phyloP scores from a whole-genome alignment of 495 filamentous ascomycete genomes.

The Pyronema omphalodes region DNA sequence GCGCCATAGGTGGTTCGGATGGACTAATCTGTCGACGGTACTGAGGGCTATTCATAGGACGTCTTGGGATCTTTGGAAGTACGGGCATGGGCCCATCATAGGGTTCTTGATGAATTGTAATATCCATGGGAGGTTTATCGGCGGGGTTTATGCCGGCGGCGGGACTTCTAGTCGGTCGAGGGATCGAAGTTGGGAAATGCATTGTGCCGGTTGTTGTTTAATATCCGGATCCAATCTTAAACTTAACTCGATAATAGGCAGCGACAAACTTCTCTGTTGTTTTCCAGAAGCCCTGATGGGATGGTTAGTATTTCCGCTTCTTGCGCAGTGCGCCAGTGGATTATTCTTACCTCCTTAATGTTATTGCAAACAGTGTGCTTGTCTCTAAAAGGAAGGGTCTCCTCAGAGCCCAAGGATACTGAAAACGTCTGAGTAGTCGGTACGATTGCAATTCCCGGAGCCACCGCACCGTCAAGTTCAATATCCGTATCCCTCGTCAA shows the following conservation, averaged over 20 bases:
- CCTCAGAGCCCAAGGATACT: neutral
- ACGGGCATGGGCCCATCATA: neutral
- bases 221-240: neutral
- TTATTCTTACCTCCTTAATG: neutral
- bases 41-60: neutral
- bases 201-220: neutral
- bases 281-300: neutral
- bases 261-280: neutral
- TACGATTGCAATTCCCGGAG: neutral
- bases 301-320: neutral
- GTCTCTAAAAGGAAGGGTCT: neutral
- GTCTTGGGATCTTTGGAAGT: neutral
- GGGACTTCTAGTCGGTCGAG: constrained; percentile 12
- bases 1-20: neutral
- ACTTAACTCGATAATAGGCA: neutral
- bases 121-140: neutral
- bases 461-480: neutral
- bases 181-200: constrained; percentile 19
- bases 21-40: neutral
- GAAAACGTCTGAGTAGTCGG: neutral
- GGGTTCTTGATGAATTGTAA: neutral
- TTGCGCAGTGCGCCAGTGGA: neutral
- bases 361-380: neutral
- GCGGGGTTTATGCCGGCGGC: neutral
- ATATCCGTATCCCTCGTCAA: too few species aligned